Base-by-base conservation (phyloP, 176 grass and related monocot genomes). In the Calamus simplicifolius region DNA sequence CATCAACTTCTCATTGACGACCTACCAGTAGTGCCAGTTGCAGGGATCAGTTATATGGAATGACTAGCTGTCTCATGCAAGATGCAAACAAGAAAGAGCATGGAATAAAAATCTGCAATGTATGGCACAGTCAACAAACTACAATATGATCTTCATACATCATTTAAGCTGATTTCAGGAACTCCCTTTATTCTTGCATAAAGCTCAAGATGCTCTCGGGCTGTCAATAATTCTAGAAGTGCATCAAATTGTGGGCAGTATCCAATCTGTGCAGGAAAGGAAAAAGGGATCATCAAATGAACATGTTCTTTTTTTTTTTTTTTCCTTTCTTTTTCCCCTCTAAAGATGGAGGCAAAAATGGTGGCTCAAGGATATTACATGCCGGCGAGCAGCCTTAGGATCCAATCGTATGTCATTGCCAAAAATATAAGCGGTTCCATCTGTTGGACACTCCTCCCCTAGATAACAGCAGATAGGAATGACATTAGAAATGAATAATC, bases 201-300 rank as follows among this genome's bases (percentile, higher is more conserved):
- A 23, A 81, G 58, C 29, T 81, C 71, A 70, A 81, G 78, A 81
- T 81, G 78, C 51, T 81, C 78, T 27, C 78, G 70, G n/a, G 62
- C 64, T 29, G 78, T 81, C 61, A 81, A 68, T 62, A 63, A 75
- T 50, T 81, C 78, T 38, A 81, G 56, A 70, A 81, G 78, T 23
- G 78, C 78, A 75, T 75, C 71, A 70, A 81, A 81, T 25, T 81
- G 78, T 57, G 78, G 78, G 58, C 78, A 81, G 62, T 81, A 81
- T 51, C 78, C 78, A 58, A 81, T 81, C 78, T 81, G 71, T 21
- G 13, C 35, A 43, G 4, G 10, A 43, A 43, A 75, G 52, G 54
- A 27, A 79, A 66, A 27, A 66, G 52, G 21, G 58, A 35, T 30
- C 5, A 28, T 16, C 16, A 66, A 61, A 66, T 16, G 16, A 58